Evolutionary conservation across 2,329 filamentous ascomycete species (phyloP), one percentile per base, ranked within the genome.

Genomic region (Trichophyton mentagrophytes): DNA sequence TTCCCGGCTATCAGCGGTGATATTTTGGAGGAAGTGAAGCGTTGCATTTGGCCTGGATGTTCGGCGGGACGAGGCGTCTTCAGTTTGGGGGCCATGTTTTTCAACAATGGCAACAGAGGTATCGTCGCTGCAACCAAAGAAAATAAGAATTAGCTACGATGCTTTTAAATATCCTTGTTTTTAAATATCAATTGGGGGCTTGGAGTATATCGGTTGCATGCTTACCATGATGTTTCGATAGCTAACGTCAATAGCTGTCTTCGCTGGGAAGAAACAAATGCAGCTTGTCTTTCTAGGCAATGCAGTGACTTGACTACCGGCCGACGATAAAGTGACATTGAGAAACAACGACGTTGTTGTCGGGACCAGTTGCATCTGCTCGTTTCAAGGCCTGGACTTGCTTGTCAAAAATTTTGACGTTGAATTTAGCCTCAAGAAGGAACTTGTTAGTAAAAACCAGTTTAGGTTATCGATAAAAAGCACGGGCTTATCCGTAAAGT

Each of bases 101-200:
- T 88, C 83, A 44, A 96, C 79, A 56, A 97, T 75, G 33, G 92
- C 87, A 20, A 96, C 90, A 61, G 88, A 91, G 0, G 91, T 96
- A 76, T 97, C 92, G 75, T 97, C 92, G 79, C 92, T 79, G 59
- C 42, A 53, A 33, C n/a, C 27, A 7, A 30, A 6, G 27, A 49
- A 38, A 58, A 47, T 51, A 20, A 61, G 55, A 22, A 57, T 40
- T 25, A 40, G 55, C 15, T 15, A 44, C n/a, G 13, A 17, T 58
- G 20, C 8, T 9, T 53, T 15, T 5, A n/a, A 33, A 33, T 27
- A 46, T 30, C 13, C 20, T 9, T 30, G 6, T 33, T 25, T 38
- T 36, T 40, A 13, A 57, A 13, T 7, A 3, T 27, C 46, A 22
- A 27, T 8, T 49, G 17, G 17, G 20, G 25, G 3, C 1, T 49